A percentile compares a stretch with the other conserved stretches of the same genome.
Evolutionary conservation across 1,284 basidiomycete genomes (phyloP).

Genomic region (Bothia castanella): DNA sequence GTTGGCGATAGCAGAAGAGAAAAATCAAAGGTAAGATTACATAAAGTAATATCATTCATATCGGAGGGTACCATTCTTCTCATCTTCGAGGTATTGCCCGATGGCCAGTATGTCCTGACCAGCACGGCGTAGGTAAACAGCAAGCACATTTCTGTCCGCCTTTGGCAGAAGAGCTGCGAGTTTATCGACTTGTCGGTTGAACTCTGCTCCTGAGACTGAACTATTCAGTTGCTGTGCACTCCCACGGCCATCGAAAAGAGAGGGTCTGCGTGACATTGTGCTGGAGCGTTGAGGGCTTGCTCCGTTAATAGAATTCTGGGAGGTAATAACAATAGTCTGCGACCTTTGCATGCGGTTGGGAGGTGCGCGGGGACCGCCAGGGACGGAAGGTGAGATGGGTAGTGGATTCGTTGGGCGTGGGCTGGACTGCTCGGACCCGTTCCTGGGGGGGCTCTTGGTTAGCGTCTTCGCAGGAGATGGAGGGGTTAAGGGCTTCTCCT

Average conservation of each 20-base stretch:
- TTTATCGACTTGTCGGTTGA: conserved; percentile 64
- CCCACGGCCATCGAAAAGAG: conserved; percentile 39
- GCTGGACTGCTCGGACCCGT: conserved; percentile 28
- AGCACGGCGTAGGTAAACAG: conserved; percentile 67
- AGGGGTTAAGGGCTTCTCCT: conserved; percentile 32
- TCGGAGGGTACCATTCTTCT: conserved; percentile 68
- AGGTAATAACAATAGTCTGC: conserved; percentile 56
- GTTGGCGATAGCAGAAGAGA: conserved; percentile 6
- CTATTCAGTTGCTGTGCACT: conserved; percentile 8
- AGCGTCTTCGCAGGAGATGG: conserved; percentile 38
- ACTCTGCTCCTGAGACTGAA: conserved; percentile 38
- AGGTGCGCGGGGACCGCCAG: conserved; percentile 74
- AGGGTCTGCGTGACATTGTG: conserved; percentile 47
- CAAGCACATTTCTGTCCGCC: conserved; percentile 65
- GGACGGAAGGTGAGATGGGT: conserved; percentile 49
- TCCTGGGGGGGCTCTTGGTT: conserved; percentile 42
- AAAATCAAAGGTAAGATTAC: conserved; percentile 1
- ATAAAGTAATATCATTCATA: conserved; percentile 30
- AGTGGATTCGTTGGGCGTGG: conserved; percentile 39
- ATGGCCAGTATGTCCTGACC: conserved; percentile 82
- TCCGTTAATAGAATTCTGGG: conserved; percentile 36
- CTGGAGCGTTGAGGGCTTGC: conserved; percentile 39
- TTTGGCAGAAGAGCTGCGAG: conserved; percentile 74
- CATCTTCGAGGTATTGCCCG: conserved; percentile 84
- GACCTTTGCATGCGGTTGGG: conserved; percentile 59